phyloP scores from a whole-genome alignment of 2,329 filamentous ascomycete genomes.

The Falciphora oryzae region DNA sequence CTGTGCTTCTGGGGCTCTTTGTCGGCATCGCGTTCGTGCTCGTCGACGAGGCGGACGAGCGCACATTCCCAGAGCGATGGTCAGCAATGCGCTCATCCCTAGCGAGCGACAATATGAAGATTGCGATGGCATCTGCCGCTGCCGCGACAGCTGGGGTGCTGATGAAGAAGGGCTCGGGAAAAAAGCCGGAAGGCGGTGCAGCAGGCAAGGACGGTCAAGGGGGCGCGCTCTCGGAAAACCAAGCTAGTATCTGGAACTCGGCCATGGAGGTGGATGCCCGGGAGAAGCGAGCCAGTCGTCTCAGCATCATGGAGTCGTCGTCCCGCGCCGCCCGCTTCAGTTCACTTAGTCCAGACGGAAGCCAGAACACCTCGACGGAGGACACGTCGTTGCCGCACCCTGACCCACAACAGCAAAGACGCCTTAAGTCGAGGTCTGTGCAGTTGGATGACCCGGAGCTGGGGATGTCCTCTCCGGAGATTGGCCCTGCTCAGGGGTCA shows the following conservation, averaged over 20 bases:
- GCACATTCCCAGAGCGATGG: conserved; percentile 8
- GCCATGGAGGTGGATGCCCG: neutral
- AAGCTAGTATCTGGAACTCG: neutral
- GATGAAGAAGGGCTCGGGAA: neutral
- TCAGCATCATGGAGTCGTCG: neutral
- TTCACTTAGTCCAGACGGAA: neutral
- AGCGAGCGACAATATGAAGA: neutral
- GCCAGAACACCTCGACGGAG: neutral
- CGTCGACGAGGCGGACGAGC: conserved; percentile 9
- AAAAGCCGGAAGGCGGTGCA: neutral
- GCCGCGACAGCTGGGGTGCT: conserved; percentile 1
- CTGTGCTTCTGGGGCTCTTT: conserved; percentile 12
- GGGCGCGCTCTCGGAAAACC: neutral
- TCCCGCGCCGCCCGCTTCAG: neutral
- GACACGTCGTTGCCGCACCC: neutral
- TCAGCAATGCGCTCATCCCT: conserved; percentile 8
- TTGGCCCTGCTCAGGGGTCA: neutral
- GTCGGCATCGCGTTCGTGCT: conserved; percentile 13
- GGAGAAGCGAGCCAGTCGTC: conserved; percentile 3
- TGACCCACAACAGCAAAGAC: neutral
- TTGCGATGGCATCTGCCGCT: neutral
- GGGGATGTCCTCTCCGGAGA: too few relatives aligned
- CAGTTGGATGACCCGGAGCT: neutral
- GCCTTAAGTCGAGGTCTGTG: neutral
- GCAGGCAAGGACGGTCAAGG: neutral